Conservation (phyloP, 352 stramenopile genomes). For the Aphanomyces astaci region DNA sequence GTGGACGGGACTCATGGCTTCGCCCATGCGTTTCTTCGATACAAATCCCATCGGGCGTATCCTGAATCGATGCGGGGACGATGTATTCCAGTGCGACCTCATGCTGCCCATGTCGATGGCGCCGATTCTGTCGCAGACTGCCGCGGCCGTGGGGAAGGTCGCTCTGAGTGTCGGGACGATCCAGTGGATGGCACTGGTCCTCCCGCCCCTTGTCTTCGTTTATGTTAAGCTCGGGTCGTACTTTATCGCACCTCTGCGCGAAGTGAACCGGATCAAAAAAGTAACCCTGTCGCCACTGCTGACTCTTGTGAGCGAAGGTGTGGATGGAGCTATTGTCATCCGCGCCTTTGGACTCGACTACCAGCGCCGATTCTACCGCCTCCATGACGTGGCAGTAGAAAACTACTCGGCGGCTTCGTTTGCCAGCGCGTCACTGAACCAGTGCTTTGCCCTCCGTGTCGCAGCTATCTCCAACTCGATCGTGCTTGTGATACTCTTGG, state of each 20-base stretch:
- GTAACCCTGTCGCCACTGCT: not conserved
- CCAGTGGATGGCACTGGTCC: constrained; percentile 71
- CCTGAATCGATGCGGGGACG: constrained; percentile 63
- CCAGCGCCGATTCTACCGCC: not conserved
- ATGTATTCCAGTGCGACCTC: constrained; percentile 69
- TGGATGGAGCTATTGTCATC: not conserved
- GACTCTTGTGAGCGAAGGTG: not conserved
- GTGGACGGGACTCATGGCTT: constrained; percentile 52
- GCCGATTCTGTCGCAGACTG: constrained; percentile 56
- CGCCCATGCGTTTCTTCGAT: constrained; percentile 83
- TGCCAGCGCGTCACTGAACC: constrained; percentile 25
- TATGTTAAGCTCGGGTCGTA: constrained; percentile 50
- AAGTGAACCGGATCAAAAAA: not conserved
- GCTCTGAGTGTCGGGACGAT: constrained; percentile 74
- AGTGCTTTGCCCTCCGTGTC: constrained; percentile 43
- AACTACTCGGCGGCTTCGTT: constrained; percentile 28
- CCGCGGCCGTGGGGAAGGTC: constrained; percentile 68
- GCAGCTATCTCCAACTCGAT: constrained; percentile 36
- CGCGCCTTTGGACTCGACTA: not conserved
- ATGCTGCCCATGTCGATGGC: constrained; percentile 55
- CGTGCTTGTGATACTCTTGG: constrained; percentile 29
- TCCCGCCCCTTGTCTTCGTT: constrained; percentile 69
- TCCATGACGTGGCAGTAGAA: not conserved
- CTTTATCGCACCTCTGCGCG: not conserved
- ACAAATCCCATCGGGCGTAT: constrained; percentile 69